These are phyloP conservation scores for Boletus subcaerulescens DNA, from an alignment of 768 basidiomycete species.

Conservation along the genomic window DNA sequence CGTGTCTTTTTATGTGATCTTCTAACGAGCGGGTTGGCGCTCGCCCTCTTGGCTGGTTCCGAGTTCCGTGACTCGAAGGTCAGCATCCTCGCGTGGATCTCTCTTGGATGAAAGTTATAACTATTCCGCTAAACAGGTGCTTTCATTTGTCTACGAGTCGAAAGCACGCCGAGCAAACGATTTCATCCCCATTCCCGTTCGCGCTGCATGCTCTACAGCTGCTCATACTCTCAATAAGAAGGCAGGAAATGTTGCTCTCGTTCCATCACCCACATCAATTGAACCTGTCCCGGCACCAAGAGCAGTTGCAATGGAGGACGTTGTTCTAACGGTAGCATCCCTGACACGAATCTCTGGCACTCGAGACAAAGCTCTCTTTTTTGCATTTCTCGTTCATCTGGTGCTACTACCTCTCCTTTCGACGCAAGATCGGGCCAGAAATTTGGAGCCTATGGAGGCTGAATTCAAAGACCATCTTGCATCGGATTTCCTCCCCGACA, in stretches of 20 bases:
- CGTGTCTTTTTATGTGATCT: slow-evolving; percentile 49
- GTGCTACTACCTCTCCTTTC: slow-evolving; percentile 38
- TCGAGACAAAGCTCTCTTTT: slow-evolving; percentile 27
- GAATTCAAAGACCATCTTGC: slow-evolving; percentile 33
- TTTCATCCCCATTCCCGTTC: slow-evolving; percentile 12
- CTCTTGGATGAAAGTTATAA: not conserved
- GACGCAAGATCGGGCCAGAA: slow-evolving; percentile 40
- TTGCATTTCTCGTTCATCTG: slow-evolving; percentile 38
- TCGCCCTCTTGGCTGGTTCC: slow-evolving; percentile 50
- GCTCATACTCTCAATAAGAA: slow-evolving; percentile 7
- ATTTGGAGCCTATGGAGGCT: slow-evolving; percentile 23
- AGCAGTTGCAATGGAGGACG: not conserved
- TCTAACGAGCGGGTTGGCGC: slow-evolving; percentile 46
- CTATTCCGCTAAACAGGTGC: slow-evolving; percentile 39
- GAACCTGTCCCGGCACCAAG: not conserved
- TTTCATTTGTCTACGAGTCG: slow-evolving; percentile 55
- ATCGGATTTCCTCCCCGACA: slow-evolving; percentile 38
- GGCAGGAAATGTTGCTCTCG: not conserved
- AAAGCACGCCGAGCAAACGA: slow-evolving; percentile 23
- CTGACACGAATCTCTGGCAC: not conserved
- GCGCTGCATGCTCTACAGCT: slow-evolving; percentile 5
- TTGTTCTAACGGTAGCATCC: slow-evolving; percentile 11
- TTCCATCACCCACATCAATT: not conserved
- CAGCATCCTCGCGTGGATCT: not conserved
- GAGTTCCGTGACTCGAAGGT: slow-evolving; percentile 68